Evolutionary conservation across 495 filamentous ascomycete genomes (phyloP), one percentile per base, ranked within the genome.

Genomic region (Friedmanniomyces endolithicus): DNA sequence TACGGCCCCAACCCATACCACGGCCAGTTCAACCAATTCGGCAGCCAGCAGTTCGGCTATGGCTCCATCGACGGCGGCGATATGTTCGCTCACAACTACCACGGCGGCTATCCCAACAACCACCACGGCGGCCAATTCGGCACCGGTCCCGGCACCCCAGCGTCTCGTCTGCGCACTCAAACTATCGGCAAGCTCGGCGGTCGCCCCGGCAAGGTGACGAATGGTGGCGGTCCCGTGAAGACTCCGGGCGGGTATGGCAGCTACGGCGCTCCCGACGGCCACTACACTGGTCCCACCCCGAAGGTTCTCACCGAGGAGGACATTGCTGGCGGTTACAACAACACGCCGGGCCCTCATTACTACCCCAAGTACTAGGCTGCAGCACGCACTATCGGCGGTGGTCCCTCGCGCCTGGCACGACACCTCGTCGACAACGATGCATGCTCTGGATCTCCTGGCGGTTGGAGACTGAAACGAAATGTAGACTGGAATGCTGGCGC

Each of bases 391-490:
- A 25, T n/a, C 19, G 14, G 22, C 50, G 11, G 14, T 52, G 16
- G 14, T 43, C 22, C 27, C 27, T 31, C 27, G 27, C 27, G 27
- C 27, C 27, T 31, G 27, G 27, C 17, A 25, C 17, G 31, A 39
- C 50, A 41, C 37, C 37, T 3, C 37, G 37, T 19, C 37, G 37
- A 41, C 17, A 6, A 52, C 43, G 31, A 44, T 45, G 51, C 51
- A 35, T 54, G 53, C 47, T 56, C 45, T 51, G 4, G 48, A 43
- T 48, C 46, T 56, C 54, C 54, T 56, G 54, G 54, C 29, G 54
- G 37, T 51, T 56, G 54, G 54, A 56, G 46, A 56, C 29, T 37
- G 33, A 3, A 2, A 35, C 20, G 23, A 48, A 1, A 8, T n/a
- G 14, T 40, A 29, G 19, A 11, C 54, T 56, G 54, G 54, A n/a